Percentiles rank a stretch among this genome's conserved stretches.
Conservation (phyloP, 2,329 filamentous ascomycete species). For the Epichloe sp. region DNA sequence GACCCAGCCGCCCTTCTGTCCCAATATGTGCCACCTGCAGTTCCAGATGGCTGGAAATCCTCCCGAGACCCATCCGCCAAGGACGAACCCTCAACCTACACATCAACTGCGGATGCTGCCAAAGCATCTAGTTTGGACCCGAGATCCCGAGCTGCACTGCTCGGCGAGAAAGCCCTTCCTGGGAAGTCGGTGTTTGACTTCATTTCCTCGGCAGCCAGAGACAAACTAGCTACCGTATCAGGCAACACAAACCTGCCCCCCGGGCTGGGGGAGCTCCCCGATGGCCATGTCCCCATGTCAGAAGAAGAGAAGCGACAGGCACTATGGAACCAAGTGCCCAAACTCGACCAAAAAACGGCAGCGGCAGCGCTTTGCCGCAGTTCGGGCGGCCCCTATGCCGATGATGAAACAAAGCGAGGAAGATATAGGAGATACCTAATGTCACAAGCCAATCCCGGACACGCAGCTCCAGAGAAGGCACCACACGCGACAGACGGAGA, state of each 20-base stretch:
- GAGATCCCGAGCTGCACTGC: conserved; percentile 59
- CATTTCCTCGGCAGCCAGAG: conserved; percentile 63
- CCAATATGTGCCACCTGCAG: conserved; percentile 48
- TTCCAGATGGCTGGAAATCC: conserved; percentile 64
- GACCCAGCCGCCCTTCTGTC: conserved; percentile 18
- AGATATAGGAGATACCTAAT: conserved; percentile 77
- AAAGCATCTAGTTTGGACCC: conserved; percentile 65
- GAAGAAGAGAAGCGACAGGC: conserved; percentile 49
- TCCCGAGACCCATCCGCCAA: conserved; percentile 26
- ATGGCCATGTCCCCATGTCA: conserved; percentile 44
- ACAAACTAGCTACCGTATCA: conserved; percentile 61
- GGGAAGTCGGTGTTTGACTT: conserved; percentile 96
- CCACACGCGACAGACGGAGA: conserved; percentile 46
- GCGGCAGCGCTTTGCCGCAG: conserved; percentile 55
- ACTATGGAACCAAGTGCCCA: conserved; percentile 45
- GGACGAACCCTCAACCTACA: conserved; percentile 24
- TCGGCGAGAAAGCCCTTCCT: conserved; percentile 66
- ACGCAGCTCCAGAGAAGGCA: conserved; percentile 37
- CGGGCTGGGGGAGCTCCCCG: conserved; percentile 60
- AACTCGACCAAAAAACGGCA: conserved; percentile 53
- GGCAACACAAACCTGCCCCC: conserved; percentile 64
- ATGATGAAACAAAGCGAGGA: conserved; percentile 64
- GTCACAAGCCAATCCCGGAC: conserved; percentile 40
- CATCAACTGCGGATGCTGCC: conserved; percentile 64
- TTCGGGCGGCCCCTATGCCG: conserved; percentile 61